Evolutionary conservation across 345 rosid genomes (phyloP), one percentile per base, ranked within the genome.

Genomic region (Boechera stricta): DNA sequence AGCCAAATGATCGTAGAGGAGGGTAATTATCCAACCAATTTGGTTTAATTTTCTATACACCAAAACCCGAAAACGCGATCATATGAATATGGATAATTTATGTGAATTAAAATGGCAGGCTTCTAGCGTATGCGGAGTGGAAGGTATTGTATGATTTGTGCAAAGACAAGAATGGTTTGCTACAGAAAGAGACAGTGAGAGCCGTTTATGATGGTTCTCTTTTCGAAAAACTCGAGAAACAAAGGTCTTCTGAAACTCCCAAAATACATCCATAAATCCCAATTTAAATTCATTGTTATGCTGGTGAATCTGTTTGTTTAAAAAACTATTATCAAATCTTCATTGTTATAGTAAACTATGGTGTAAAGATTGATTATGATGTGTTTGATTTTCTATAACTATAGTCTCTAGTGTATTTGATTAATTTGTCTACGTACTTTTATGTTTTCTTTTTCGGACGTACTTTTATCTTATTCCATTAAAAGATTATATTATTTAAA

Each of bases 171-270:
- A 29, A 84, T 2, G 98, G 97, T 10, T 78, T 91, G 81, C 81
- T 91, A 67, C 87, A 75, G 1, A 87, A 83, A 71, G 97, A 91
- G 0, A 89, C 83, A 4, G 53, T 94, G 28, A 83, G 78, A 84
- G 88, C 81, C 4, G 92, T 76, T 36, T 94, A 90, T 35, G 98
- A 94, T 74, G 97, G 98, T 52, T 85, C 88, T 74, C 82, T 94
- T 13, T 94, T 94, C 31, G 85, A 88, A 35, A 70, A 6, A 5
- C 72, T 92, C 83, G 87, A 89, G 86, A 84, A 85, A 79, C 88
- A 82, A 73, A 82, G 55, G 53, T 61, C 73, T 60, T 78, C 92
- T 1, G 36, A 60, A 51, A 51, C 55, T 51, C 55, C 12, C 8
- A 36, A 60, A n/a, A 18, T 9, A 5, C 64, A 18, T 60, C 45